Evolutionary conservation across 163 green algal species (phyloP), one percentile per base, ranked within the genome.

Genomic region (Scenedesmus sp.): DNA sequence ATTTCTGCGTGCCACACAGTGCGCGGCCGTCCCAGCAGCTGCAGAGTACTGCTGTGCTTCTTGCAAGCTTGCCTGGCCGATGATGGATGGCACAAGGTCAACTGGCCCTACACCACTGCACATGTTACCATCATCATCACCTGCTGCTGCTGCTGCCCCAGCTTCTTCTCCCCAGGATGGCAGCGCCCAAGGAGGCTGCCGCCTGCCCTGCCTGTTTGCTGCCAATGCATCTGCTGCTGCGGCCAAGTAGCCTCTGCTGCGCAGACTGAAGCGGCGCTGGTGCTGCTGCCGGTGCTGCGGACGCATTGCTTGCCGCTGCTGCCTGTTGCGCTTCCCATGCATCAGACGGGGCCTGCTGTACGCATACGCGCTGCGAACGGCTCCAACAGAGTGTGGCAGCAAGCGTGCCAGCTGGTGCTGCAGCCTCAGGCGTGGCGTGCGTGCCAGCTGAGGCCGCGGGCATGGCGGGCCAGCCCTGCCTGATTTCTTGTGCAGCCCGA

Each of bases 141-240:
- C 86, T 91, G 76, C 49, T 91, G 73, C 40, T 53, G 40, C 56
- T 46, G 10, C 56, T 51, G 73, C 72, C 53, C 18, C 70, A 79
- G 49, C 26, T 43, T n/a, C 42, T 24, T 46, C 22, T 42, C 40
- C 6, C 16, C 56, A 40, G 35, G 53, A 30, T 65, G 30, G 53
- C 37, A 24, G 33, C 40, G 53, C 3, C 30, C 2, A n/a, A 2
- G 68, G 26, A 5, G 53, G 44, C 85, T 7, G 18, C 49, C 40
- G 26, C 37, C 12, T 13, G 26, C 16, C 4, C 49, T 85, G 37
- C 30, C 6, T n/a, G 30, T 59, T 26, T 85, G 84, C 61, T 70
- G 65, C 30, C 5, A 44, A 20, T 89, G 79, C 79, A 46, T 40
- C 42, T 42, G 51, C 82, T 76, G 82, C 82, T 79, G 82, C 82